Base-by-base conservation (phyloP, 768 basidiomycete genomes). In the Mycena belliarum region DNA sequence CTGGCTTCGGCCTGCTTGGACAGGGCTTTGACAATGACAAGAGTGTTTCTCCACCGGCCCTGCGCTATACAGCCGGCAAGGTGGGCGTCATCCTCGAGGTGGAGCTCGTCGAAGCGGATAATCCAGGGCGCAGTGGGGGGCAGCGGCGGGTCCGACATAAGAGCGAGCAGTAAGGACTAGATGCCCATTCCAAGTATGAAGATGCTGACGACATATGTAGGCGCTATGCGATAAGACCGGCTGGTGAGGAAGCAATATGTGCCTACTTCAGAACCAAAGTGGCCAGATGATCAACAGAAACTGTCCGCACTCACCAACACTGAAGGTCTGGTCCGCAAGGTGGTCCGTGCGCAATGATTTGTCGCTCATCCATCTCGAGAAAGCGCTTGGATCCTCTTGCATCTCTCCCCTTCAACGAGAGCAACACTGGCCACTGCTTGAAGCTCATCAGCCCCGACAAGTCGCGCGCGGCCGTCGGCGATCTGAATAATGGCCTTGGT, bases 1-100 rank as follows among this genome's bases (percentile, higher is more conserved):
- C 29, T 38, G 40, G 53, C 35, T 25, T 55, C 56, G 1, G 53
- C 63, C 24, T 58, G 33, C 29, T 61, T 50, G 2, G 58, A 55
- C 1, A 65, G 59, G 12, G 60, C 59, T 28, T 65, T 65, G 26
- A 65, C 61, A 14, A 54, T 55, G 11, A 65, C 59, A 1, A 47
- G 1, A 18, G n/a, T 37, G 32, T 54, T 54, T 48, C 52, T 52
- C 55, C 57, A 59, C 23, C n/a, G 40, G 6, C 64, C 64, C 40
- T 44, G 58, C 8, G 55, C 62, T 23, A 59, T 63, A 7, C 54
- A 41, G 23, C 58, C 54, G 4, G 45, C 55, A 9, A 51, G 49
- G 46, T 60, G 50, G 12, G 54, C 54, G n/a, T 57, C 51, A 38
- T 63, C 54, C 5, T 50, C 35, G n/a, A 63, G 50, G 3, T 53